Conservation (phyloP, 2,329 filamentous ascomycete genomes). For the Nothopassalora personata region DNA sequence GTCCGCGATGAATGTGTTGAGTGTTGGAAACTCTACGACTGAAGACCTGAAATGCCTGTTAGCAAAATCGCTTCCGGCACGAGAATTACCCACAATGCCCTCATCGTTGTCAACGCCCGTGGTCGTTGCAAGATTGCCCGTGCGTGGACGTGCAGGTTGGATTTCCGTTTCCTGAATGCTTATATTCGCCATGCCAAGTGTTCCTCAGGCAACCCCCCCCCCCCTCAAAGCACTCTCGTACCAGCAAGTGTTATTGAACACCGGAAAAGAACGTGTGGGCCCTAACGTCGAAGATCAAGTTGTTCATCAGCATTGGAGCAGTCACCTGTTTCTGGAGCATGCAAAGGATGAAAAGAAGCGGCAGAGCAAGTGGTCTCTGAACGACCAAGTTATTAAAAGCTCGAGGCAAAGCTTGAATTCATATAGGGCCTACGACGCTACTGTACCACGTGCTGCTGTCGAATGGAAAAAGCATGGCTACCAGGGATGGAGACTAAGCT, state of each 20-base stretch:
- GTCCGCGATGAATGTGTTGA: slow-evolving; percentile 3
- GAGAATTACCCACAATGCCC: slow-evolving; percentile 1
- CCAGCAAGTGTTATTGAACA: neutral
- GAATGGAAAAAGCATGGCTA: neutral
- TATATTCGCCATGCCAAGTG: neutral
- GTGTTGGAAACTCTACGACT: slow-evolving; percentile 13
- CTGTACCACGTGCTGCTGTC: neutral
- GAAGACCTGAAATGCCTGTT: slow-evolving; percentile 13
- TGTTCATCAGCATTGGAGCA: neutral
- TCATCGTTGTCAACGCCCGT: slow-evolving; percentile 1
- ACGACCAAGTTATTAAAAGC: neutral
- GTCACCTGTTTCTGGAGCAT: neutral
- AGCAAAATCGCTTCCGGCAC: neutral
- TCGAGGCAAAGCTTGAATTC: neutral
- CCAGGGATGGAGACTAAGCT: neutral
- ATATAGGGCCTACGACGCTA: neutral
- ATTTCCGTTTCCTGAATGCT: neutral
- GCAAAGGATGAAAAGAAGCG: neutral
- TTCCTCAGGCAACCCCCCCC: too few relatives aligned
- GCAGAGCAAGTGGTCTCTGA: neutral
- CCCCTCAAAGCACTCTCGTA: neutral
- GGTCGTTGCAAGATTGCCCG: neutral
- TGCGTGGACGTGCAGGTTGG: neutral
- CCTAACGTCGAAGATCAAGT: neutral
- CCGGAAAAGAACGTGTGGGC: neutral